These are phyloP conservation scores for Pseudozyma hubeiensis DNA, from an alignment of 1,284 basidiomycete genomes.

Conservation along the genomic window DNA sequence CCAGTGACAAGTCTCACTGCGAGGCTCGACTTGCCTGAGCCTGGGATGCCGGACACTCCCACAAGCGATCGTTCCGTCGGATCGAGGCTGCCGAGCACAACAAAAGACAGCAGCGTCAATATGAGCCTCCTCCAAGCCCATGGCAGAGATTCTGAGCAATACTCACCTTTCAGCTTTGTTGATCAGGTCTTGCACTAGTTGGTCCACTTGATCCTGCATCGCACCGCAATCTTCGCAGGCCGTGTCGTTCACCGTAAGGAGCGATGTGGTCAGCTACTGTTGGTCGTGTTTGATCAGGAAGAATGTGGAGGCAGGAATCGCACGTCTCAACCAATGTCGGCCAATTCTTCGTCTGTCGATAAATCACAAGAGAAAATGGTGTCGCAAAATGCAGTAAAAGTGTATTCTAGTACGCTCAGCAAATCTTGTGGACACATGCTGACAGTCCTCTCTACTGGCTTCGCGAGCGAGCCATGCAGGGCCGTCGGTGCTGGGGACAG, in stretches of 20 bases:
- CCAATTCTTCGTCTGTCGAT: neutral
- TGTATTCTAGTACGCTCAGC: too few species aligned
- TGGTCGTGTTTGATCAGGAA: neutral
- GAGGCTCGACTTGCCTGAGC: constrained; percentile 83
- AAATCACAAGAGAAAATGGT: constrained; percentile 2
- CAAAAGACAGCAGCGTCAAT: constrained; percentile 1
- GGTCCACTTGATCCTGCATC: constrained; percentile 34
- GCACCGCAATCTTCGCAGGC: neutral
- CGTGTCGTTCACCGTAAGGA: neutral
- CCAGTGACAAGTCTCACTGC: constrained; percentile 73
- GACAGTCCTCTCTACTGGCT: neutral
- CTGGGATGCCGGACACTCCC: constrained; percentile 82
- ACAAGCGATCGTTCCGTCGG: constrained; percentile 76
- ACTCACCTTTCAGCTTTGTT: constrained; percentile 16
- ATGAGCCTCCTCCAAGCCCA: neutral
- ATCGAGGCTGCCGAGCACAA: constrained; percentile 70
- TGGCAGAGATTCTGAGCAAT: too few species aligned
- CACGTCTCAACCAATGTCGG: neutral
- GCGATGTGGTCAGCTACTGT: neutral
- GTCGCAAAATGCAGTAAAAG: too few species aligned
- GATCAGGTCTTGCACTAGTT: constrained; percentile 15
- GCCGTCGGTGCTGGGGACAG: too few species aligned
- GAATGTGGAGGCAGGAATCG: neutral
- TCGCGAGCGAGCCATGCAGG: too few species aligned
- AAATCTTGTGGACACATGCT: too few species aligned